Base-by-base conservation (phyloP, 2,329 filamentous ascomycete genomes). In the Bretziella fagacearum region DNA sequence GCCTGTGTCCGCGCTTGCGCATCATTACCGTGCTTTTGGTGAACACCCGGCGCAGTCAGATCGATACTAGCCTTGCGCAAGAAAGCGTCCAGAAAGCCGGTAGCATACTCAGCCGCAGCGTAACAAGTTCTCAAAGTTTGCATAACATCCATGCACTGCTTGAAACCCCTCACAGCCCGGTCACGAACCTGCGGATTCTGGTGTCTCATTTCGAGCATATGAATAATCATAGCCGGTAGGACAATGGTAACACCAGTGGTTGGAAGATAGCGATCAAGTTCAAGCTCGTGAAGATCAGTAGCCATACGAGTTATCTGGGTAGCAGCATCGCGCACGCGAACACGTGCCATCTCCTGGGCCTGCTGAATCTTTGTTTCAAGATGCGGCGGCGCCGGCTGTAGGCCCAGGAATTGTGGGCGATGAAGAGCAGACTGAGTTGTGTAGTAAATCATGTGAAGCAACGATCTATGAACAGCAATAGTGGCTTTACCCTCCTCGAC, bases 81-180 rank as follows among this genome's bases (percentile, higher is more conserved):
- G 1, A 86, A 85, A 1, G 86, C 85, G 59, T 93, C 84, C n/a
- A 95, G 70, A 65, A 95, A 95, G 2, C 84, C 84, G 1, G 84
- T 89, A n/a, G 85, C 86, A 56, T 91, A 94, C 61, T 95, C 87
- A n/a, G 89, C 89, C 0, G 87, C 86, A 0, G 86, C 79, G 57
- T 96, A 95, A 25, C 86, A 84, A 57, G 94, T 85, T 30, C 86
- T 77, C 15, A 96, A 70, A 53, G 80, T 81, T 59, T 86, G 79
- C 69, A 95, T 82, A 50, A 94, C 85, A 40, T 79, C 74, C 84
- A 95, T 94, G 64, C 89, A 95, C 59, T 86, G 81, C 55, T 81
- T 81, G 65, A 94, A 94, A 17, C 85, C 84, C 49, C 79, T 74
- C 20, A 86, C 72, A 40, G 84, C 86, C 35, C 74, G 70, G 51